These are phyloP conservation scores for Alternaria brassicicola DNA, from an alignment of 2,329 filamentous ascomycete genomes.

Conservation along the genomic window DNA sequence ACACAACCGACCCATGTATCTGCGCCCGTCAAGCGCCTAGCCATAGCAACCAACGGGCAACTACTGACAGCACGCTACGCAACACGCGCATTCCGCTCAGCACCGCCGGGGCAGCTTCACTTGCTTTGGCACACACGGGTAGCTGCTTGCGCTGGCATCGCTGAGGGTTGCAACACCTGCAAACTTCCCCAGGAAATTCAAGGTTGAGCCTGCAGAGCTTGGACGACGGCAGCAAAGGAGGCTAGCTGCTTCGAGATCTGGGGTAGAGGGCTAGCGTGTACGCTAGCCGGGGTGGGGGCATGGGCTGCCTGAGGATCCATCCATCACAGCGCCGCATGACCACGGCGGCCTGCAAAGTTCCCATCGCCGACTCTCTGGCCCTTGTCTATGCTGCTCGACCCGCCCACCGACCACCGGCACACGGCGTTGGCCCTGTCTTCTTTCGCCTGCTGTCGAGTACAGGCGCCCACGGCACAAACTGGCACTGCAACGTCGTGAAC, in stretches of 20 bases:
- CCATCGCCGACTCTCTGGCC: conserved; percentile 10
- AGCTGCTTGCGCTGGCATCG: conserved; percentile 9
- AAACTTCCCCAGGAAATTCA: conserved; percentile 17
- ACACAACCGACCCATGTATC: conserved; percentile 25
- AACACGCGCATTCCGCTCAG: conserved; percentile 6
- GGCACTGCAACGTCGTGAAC: background rate
- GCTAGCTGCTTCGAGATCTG: conserved; percentile 21
- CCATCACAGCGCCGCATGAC: conserved; percentile 21
- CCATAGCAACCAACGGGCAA: conserved; percentile 29
- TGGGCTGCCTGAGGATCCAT: conserved; percentile 17
- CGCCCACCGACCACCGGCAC: conserved; percentile 8
- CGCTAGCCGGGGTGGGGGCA: conserved; percentile 21
- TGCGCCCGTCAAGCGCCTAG: conserved; percentile 30
- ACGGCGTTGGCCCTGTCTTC: background rate
- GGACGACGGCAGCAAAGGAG: conserved; percentile 12
- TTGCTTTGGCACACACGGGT: background rate
- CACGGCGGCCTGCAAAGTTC: conserved; percentile 12
- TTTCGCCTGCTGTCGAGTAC: background rate
- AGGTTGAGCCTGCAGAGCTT: conserved; percentile 17
- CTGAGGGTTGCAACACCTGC: conserved; percentile 4
- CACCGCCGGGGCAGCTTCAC: conserved; percentile 1
- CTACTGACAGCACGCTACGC: conserved; percentile 25
- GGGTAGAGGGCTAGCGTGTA: conserved; percentile 18
- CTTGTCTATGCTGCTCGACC: conserved; percentile 17
- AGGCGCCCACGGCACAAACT: background rate